Base-by-base conservation (phyloP, 177 flowering plant species). In the Telopea speciosissima region DNA sequence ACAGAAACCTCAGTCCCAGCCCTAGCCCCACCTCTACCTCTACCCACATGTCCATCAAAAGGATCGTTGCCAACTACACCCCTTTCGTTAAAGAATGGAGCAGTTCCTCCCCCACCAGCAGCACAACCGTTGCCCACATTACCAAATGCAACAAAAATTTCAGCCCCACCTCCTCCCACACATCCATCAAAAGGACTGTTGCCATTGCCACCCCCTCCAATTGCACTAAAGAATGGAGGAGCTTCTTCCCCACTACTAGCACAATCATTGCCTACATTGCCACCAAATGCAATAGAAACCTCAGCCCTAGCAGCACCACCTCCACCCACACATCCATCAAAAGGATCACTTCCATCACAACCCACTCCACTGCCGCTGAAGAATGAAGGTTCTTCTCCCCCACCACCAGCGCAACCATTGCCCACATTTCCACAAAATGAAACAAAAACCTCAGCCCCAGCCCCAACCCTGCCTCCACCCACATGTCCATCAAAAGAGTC, bases 251-350 rank as follows among this genome's bases (percentile, higher is more conserved):
- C 40, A 8, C 58, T 1, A 16, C 21, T 9, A 5, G 10, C 33
- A 63, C 58, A 49, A 42, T 40, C 66, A 13, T n/a, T 58, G 21
- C 68, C 79, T 10, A 70, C 68, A 0, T 70, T 81, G 45, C 64
- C 74, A 40, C 77, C 73, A 22, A 36, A 5, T 36, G 76, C 62
- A 13, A 44, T 45, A 42, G 23, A 44, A 9, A 22, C 67, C 42
- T 54, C 74, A 59, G 40, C 40, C 40, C 40, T n/a, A n/a, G n/a
- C n/a, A n/a, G n/a, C n/a, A n/a, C n/a, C 40, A 5, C 40, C 40
- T 36, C 69, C 72, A 54, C 64, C 74, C 62, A 60, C 24, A 7
- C 21, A 19, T 8, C 54, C 70, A 16, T 14, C 58, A 17, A 62
- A 59, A 61, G 68, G 23, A 22, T 21, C n/a, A n/a, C n/a, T n/a